Evolutionary conservation across 352 stramenopile species (phyloP).

Genomic region (Globisporangium polare): DNA sequence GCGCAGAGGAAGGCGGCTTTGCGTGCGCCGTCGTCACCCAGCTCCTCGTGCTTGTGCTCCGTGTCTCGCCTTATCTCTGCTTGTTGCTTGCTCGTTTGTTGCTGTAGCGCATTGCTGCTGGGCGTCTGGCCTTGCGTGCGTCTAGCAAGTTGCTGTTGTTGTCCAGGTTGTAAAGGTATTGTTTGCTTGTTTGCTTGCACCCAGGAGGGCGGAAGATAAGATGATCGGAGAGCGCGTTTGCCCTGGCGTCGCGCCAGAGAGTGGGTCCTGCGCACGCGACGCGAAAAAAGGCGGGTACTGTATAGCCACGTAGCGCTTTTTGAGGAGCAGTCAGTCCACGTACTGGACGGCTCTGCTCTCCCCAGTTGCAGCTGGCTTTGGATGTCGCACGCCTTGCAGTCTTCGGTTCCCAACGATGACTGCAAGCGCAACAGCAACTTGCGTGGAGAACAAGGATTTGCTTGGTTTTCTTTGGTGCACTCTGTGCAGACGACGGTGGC

Average conservation of each 20-base stretch:
- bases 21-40: background rate
- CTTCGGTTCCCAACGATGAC: no score
- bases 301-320: background rate
- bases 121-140: no score
- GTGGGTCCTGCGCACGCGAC: slow-evolving; percentile 2
- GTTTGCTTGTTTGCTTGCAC: background rate
- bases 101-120: background rate
- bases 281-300: slow-evolving; percentile 5
- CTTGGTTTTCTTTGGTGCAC: no score
- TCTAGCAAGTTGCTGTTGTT: background rate
- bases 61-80: background rate
- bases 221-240: background rate
- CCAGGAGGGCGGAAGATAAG: background rate
- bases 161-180: background rate
- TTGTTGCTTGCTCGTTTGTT: background rate
- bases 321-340: background rate
- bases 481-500: no score
- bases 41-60: background rate
- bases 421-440: no score
- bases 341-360: background rate
- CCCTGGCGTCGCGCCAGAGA: background rate
- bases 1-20: background rate
- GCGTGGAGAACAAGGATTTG: no score
- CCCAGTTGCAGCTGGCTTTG: background rate
- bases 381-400: no score